These are phyloP conservation scores for Aspergillus awamori DNA, from an alignment of 2,329 filamentous ascomycete genomes.

Conservation along the genomic window DNA sequence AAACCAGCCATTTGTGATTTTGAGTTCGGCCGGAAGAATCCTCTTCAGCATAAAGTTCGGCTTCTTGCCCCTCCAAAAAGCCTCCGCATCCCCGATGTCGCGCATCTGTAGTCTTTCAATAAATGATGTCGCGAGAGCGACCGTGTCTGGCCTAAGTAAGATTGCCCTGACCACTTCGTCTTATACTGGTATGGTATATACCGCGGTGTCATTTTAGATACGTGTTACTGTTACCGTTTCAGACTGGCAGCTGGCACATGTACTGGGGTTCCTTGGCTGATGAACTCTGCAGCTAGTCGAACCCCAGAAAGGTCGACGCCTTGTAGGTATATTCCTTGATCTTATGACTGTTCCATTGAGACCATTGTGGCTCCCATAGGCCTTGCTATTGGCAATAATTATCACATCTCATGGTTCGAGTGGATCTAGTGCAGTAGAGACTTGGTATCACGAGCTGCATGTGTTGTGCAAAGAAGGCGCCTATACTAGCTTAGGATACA, in stretches of 20 bases:
- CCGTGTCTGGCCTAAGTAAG: background rate
- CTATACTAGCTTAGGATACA: too few relatives aligned
- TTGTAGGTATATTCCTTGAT: conserved; percentile 1
- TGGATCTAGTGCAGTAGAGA: background rate
- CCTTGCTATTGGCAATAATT: conserved; percentile 1
- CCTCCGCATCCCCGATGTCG: background rate
- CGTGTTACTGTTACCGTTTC: background rate
- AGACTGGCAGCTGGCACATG: background rate
- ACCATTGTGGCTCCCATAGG: background rate
- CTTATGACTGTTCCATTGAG: background rate
- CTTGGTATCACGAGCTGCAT: background rate
- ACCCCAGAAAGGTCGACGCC: background rate
- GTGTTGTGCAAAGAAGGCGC: background rate
- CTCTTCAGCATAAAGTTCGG: background rate
- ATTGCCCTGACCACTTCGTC: background rate
- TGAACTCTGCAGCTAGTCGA: conserved; percentile 3
- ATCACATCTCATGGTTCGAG: background rate
- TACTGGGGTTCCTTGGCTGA: background rate
- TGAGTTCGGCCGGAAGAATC: conserved; percentile 5
- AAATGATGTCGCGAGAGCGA: background rate
- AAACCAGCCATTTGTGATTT: background rate
- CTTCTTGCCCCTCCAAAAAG: background rate
- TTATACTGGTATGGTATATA: background rate
- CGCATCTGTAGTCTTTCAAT: background rate
- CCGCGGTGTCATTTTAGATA: background rate